Evolutionary conservation across 306 rosid genomes (phyloP).

Genomic region (Herpetospermum pedunculosum): DNA sequence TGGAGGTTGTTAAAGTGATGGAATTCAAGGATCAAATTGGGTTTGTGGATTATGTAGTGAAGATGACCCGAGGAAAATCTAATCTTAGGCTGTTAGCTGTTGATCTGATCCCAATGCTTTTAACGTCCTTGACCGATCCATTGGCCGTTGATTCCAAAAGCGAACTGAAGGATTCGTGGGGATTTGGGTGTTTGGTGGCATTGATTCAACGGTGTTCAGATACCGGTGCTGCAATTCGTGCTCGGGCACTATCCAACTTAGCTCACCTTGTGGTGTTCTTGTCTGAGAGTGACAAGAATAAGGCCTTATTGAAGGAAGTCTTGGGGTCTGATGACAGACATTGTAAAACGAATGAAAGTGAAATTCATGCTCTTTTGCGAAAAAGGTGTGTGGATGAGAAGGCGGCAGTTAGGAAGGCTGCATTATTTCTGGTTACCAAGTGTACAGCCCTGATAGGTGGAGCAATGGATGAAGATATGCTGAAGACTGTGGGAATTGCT

Average conservation of each 20-base stretch:
- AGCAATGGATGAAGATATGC: constrained; percentile 61
- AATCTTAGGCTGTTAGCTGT: constrained; percentile 64
- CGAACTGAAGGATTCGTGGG: constrained; percentile 42
- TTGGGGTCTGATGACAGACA: constrained; percentile 41
- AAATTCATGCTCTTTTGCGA: constrained; percentile 42
- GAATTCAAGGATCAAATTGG: constrained; percentile 42
- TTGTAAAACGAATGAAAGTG: constrained; percentile 18
- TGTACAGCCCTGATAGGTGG: constrained; percentile 53
- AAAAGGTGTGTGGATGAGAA: constrained; percentile 84
- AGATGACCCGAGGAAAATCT: constrained; percentile 58
- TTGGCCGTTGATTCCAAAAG: constrained; percentile 38
- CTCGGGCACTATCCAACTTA: constrained; percentile 61
- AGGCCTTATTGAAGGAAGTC: constrained; percentile 36
- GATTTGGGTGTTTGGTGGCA: constrained; percentile 58
- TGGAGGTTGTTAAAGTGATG: constrained; percentile 52
- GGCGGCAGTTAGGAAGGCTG: constrained; percentile 83
- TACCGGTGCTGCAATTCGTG: constrained; percentile 45
- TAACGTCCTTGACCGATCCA: constrained; percentile 39
- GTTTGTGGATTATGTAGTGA: constrained; percentile 60
- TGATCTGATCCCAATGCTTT: constrained; percentile 53
- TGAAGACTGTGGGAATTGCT: constrained; percentile 68
- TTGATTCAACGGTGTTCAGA: constrained; percentile 76
- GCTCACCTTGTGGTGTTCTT: constrained; percentile 60
- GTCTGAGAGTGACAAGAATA: constrained; percentile 24
- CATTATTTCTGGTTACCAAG: constrained; percentile 62